phyloP scores from a whole-genome alignment of 805 yeast genomes.

The Candida namnaoensis region DNA sequence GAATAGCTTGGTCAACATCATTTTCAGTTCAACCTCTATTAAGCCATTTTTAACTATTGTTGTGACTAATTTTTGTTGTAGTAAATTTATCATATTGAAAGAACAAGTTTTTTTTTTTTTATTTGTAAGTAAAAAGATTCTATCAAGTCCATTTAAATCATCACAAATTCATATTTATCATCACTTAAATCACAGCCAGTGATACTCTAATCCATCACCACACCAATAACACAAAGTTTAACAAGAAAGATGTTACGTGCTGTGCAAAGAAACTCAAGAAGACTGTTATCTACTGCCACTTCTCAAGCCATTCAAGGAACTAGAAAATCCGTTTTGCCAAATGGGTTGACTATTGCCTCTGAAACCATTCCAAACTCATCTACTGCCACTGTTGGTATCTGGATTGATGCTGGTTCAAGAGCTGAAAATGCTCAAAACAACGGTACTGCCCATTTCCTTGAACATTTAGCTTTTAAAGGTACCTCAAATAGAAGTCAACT shows the following conservation, averaged over 20 bases:
- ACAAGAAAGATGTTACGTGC: not conserved
- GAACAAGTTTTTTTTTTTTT: too few relatives aligned
- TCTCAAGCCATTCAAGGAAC: conserved; percentile 30
- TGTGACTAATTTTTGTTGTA: too few relatives aligned
- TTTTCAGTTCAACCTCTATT: too few relatives aligned
- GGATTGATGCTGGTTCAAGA: conserved; percentile 98
- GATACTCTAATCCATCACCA: too few relatives aligned
- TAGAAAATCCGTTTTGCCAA: conserved; percentile 66
- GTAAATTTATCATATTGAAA: too few relatives aligned
- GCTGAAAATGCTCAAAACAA: conserved; percentile 80
- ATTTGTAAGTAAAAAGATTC: too few relatives aligned
- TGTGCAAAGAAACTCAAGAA: not conserved
- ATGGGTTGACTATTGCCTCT: conserved; percentile 92
- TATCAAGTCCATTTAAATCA: too few relatives aligned
- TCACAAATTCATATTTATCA: too few relatives aligned
- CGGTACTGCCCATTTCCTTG: conserved; percentile 97
- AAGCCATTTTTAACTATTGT: too few relatives aligned
- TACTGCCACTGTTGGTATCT: conserved; percentile 96
- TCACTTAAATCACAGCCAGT: too few relatives aligned
- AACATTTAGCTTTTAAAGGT: conserved; percentile 95
- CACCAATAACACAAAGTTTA: too few relatives aligned
- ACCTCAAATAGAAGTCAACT: conserved; percentile 75
- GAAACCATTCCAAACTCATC: conserved; percentile 79
- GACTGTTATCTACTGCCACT: not conserved
- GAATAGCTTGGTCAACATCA: too few relatives aligned